These are phyloP conservation scores for Wallacemonas rigidus DNA, from an alignment of 208 protist genomes.

Conservation along the genomic window DNA sequence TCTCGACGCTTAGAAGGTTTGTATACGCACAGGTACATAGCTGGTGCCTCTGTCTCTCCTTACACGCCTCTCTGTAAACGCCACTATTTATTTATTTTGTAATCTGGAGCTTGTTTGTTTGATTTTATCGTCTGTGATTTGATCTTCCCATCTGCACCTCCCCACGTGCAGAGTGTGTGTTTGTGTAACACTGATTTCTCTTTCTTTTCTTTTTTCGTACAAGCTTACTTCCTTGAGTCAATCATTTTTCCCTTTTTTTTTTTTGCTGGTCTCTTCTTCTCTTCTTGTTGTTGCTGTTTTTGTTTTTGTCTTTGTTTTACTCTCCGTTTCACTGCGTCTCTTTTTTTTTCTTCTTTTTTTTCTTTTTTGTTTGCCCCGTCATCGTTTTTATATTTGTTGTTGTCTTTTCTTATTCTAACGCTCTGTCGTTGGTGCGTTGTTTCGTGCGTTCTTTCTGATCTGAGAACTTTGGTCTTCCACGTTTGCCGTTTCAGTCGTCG, in stretches of 20 bases:
- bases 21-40: too few relatives aligned
- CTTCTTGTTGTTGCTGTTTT: conserved; percentile 8
- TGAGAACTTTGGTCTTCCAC: not conserved
- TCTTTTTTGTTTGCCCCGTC: conserved; percentile 4
- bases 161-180: too few relatives aligned
- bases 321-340: conserved; percentile 5
- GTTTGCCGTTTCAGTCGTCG: not conserved
- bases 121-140: not conserved
- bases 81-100: conserved; percentile 1
- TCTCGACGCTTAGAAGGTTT: too few relatives aligned
- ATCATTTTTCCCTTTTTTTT: not conserved
- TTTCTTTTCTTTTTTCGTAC: not conserved
- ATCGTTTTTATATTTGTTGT: not conserved
- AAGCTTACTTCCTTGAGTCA: not conserved
- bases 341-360: conserved; percentile 5
- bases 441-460: not conserved
- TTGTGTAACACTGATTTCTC: not conserved
- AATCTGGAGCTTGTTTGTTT: not conserved
- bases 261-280: conserved; percentile 5
- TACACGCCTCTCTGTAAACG: not conserved
- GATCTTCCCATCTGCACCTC: too few relatives aligned
- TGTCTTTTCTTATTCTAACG: not conserved
- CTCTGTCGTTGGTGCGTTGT: too few relatives aligned
- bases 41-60: not conserved
- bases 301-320: not conserved